Base-by-base conservation (phyloP, 306 rosid species). In the Cicer pinnatifidum region DNA sequence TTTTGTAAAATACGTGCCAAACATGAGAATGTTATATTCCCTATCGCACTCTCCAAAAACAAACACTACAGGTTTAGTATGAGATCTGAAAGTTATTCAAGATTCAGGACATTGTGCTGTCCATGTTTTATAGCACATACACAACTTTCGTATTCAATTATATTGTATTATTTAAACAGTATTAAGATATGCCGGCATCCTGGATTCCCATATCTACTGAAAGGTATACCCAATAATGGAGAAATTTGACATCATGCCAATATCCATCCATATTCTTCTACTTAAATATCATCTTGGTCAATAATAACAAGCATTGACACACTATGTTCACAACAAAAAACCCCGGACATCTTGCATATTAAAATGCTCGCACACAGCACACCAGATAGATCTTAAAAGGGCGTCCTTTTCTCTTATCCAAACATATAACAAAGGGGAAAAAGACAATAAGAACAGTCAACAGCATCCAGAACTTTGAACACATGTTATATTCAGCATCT, bases 401-500 rank as follows among this genome's bases (percentile, higher is more conserved):
- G 40, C n/a, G 47, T 11, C 41, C 64, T 46, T 63, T 47, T 53
- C 19, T 6, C 67, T 15, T 57, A 66, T 23, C 46, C 40, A 57
- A 40, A 58, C 11, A 72, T 57, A 10, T 15, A 23, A 73, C 43
- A 28, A 47, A 67, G 35, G 35, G 43, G n/a, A 19, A 67, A 20
- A 20, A 40, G 38, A 9, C 13, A 57, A 40, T 11, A 66, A 15
- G 1, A 63, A 63, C 11, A 17, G 37, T 13, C 40, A 57, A 23
- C 37, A 57, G 63, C 63, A 48, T 45, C 5, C 15, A 10, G 59
- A 73, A 67, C 52, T 71, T 56, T 72, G 45, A 69, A 44, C 16
- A 38, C n/a, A 44, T 47, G 79, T 43, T 58, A 77, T 67, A 77
- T 62, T 77, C 77, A 68, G 70, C 48, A 9, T 73, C 51, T 54